Base-by-base conservation (phyloP, 1,284 basidiomycete genomes). In the Apiotrichum gracile region DNA sequence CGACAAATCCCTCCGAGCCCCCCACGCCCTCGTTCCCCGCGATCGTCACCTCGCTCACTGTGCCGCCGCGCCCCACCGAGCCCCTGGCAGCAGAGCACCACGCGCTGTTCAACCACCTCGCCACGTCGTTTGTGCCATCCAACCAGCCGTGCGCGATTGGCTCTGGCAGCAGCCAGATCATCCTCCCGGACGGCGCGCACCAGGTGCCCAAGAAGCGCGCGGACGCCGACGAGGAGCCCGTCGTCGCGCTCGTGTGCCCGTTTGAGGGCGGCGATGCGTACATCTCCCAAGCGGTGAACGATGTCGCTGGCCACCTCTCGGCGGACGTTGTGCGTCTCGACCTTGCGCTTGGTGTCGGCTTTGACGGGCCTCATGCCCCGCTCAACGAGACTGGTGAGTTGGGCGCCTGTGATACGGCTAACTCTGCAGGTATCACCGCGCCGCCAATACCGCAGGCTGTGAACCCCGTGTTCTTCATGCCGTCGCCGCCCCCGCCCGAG, bases 291-390 rank as follows among this genome's bases (percentile, higher is more conserved):
- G 88, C 88, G 1, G 84, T 92, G 17, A 78, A 80, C 42, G 85
- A 88, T 65, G 76, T 91, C 57, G 88, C 88, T 2, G 79, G 80
- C 39, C 79, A 81, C 54, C 83, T 84, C 3, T 81, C 80, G 27
- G 82, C 88, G 17, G 90, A 92, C 60, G 85, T 92, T 6, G 78
- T 91, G 17, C 82, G 89, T 13, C 67, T 93, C 47, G 89, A 93
- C 51, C 54, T 73, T 9, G 52, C 65, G 1, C 52, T 68, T 70
- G 79, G 84, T 0, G 82, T 86, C 12, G 87, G 91, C 54, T 77
- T 91, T 22, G 86, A 88, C 50, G 90, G 68, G 2, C 54, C 58
- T 5, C 56, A 60, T 6, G 66, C 70, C 2, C 67, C 65, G 24
- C 57, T 72, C 14, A 86, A 86, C 6, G 84, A 86, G 75, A 85